These are phyloP conservation scores for Phytophthora boehmeriae DNA, from an alignment of 352 stramenopile species.

Conservation along the genomic window DNA sequence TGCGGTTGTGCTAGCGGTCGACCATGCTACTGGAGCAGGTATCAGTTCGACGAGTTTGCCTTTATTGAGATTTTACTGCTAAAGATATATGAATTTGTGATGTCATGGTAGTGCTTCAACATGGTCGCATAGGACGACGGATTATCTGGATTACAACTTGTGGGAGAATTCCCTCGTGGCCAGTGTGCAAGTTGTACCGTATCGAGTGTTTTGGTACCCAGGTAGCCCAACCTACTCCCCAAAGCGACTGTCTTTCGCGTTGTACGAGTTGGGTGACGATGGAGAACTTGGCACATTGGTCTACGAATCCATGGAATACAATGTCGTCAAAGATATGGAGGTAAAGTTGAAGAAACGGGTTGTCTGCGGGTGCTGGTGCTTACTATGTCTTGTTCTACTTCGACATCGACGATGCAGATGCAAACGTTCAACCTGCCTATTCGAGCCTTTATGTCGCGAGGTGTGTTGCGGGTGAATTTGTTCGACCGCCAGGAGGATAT, in stretches of 20 bases:
- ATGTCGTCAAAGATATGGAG: slow-evolving; percentile 66
- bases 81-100: too few relatives aligned
- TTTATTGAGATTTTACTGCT: too few relatives aligned
- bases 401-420: slow-evolving; percentile 29
- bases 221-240: slow-evolving; percentile 74
- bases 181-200: slow-evolving; percentile 65
- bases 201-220: slow-evolving; percentile 81
- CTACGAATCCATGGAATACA: slow-evolving; percentile 64
- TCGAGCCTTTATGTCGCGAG: slow-evolving; percentile 50
- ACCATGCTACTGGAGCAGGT: slow-evolving; percentile 87
- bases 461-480: slow-evolving; percentile 63
- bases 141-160: slow-evolving; percentile 76
- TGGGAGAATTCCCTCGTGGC: slow-evolving; percentile 47
- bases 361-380: too few relatives aligned
- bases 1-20: slow-evolving; percentile 69
- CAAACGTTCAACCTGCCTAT: slow-evolving; percentile 60
- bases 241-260: slow-evolving; percentile 56
- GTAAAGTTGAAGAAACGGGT: too few relatives aligned
- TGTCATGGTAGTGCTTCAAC: slow-evolving; percentile 38
- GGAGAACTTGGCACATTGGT: slow-evolving; percentile 24
- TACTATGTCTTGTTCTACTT: neutral
- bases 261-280: slow-evolving; percentile 50
- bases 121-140: slow-evolving; percentile 38
- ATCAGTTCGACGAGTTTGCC: too few relatives aligned
- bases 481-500: slow-evolving; percentile 62